Conservation (phyloP, 495 filamentous ascomycete species). For the Aspergillus heteromorphus region DNA sequence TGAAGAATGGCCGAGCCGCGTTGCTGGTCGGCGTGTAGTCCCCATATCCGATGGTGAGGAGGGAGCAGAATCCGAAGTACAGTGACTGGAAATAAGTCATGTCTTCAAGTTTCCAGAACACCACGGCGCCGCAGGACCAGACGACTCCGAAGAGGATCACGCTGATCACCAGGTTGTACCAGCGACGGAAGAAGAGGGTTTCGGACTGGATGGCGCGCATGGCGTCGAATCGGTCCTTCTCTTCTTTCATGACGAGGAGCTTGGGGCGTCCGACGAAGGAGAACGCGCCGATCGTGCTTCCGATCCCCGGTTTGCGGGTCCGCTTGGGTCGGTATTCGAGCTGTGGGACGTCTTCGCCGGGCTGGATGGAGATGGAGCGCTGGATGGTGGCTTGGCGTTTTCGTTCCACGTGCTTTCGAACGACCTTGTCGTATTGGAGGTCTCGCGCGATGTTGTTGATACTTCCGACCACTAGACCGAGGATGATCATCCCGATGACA, state of each 20-base stretch:
- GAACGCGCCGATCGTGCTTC: conserved; percentile 21
- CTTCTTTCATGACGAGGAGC: conserved; percentile 37
- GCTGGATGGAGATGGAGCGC: conserved; percentile 18
- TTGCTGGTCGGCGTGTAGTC: conserved; percentile 71
- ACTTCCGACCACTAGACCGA: conserved; percentile 82
- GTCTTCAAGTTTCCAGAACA: conserved; percentile 61
- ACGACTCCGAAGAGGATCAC: conserved; percentile 55
- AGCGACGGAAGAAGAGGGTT: conserved; percentile 58
- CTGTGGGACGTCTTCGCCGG: conserved; percentile 1
- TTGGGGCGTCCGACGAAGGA: conserved; percentile 18
- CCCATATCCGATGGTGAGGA: conserved; percentile 89
- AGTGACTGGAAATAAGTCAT: conserved; percentile 67
- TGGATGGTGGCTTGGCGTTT: conserved; percentile 52
- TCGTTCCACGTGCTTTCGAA: conserved; percentile 57
- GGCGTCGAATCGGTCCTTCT: conserved; percentile 68
- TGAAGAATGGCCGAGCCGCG: conserved; percentile 76
- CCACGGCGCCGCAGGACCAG: conserved; percentile 75
- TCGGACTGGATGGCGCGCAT: conserved; percentile 76
- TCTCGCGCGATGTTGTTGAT: conserved; percentile 66
- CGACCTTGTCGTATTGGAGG: conserved; percentile 60
- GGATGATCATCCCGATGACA: conserved; percentile 75
- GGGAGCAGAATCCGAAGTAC: conserved; percentile 77
- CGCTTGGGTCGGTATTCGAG: conserved; percentile 10
- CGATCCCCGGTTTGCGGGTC: conserved; percentile 16
- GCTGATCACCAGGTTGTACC: conserved; percentile 68